These are phyloP conservation scores for Trichoderma asperellum DNA, from an alignment of 2,329 filamentous ascomycete species.

Conservation along the genomic window DNA sequence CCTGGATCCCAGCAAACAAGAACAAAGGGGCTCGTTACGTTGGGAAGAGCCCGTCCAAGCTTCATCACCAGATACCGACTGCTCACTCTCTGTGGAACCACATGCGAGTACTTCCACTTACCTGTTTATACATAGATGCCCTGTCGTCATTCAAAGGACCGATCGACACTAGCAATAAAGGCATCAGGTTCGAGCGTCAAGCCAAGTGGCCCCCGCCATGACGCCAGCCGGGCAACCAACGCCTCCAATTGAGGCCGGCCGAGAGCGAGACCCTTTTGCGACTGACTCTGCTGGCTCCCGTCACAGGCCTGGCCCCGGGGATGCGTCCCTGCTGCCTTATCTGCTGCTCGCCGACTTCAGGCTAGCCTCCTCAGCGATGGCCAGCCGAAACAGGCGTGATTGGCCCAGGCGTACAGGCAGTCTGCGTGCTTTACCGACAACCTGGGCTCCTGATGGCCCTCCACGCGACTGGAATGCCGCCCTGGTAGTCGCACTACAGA, in stretches of 20 bases:
- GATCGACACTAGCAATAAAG: slow-evolving; percentile 20
- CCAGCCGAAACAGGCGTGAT: slow-evolving; percentile 8
- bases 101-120: neutral
- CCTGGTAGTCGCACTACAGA: slow-evolving; percentile 22
- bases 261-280: neutral
- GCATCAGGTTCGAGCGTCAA: slow-evolving; percentile 1
- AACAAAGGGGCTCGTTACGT: slow-evolving; percentile 1
- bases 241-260: neutral
- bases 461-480: slow-evolving; percentile 26
- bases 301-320: neutral
- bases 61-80: slow-evolving; percentile 1
- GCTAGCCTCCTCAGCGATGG: slow-evolving; percentile 11
- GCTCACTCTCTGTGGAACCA: neutral
- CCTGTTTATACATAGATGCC: neutral
- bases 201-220: slow-evolving; percentile 15
- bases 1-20: neutral
- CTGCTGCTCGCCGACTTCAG: neutral
- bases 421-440: slow-evolving; percentile 27
- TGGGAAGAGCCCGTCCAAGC: neutral
- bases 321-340: slow-evolving; percentile 22
- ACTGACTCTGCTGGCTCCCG: neutral
- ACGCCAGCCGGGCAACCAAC: slow-evolving; percentile 12
- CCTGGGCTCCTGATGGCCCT: slow-evolving; percentile 25
- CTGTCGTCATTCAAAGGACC: neutral
- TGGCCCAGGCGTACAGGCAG: slow-evolving; percentile 10